A percentile compares a stretch with the other conserved stretches of the same genome.
These are phyloP conservation scores for Xylariaceae sp. DNA, from an alignment of 2,329 filamentous ascomycete species.

Conservation along the genomic window DNA sequence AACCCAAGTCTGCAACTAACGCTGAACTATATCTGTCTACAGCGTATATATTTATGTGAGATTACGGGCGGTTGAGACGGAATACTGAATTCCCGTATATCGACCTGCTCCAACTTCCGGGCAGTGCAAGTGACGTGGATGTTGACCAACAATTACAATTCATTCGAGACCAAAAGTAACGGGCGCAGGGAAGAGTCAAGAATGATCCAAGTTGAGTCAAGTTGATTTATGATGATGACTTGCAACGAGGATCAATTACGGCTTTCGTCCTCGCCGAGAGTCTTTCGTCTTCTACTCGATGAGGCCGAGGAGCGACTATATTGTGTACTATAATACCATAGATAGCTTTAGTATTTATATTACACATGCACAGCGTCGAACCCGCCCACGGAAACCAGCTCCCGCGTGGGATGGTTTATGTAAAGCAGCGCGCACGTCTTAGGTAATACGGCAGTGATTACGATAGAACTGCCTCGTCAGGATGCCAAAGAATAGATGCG, in stretches of 20 bases:
- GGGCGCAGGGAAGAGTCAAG: background rate
- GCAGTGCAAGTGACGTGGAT: slow-evolving; percentile 28
- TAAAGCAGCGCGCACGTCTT: slow-evolving; percentile 25
- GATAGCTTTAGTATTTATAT: background rate
- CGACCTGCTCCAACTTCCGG: slow-evolving; percentile 1
- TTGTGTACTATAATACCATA: slow-evolving; percentile 5
- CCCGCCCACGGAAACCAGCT: slow-evolving; percentile 20
- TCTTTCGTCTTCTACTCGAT: slow-evolving; percentile 26
- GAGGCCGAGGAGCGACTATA: too few species aligned
- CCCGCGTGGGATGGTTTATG: slow-evolving; percentile 18
- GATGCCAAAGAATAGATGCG: background rate
- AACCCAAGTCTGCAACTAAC: slow-evolving; percentile 7
- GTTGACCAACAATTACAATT: slow-evolving; percentile 20
- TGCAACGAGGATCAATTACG: slow-evolving; percentile 10
- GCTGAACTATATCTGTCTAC: slow-evolving; percentile 10
- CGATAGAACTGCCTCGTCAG: background rate
- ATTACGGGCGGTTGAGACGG: slow-evolving; percentile 15
- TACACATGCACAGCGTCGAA: slow-evolving; percentile 28
- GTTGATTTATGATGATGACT: slow-evolving; percentile 9
- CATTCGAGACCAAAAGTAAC: slow-evolving; percentile 18
- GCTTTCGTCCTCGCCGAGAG: slow-evolving; percentile 25
- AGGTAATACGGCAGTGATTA: slow-evolving; percentile 28
- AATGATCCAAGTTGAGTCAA: slow-evolving; percentile 1
- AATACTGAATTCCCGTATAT: slow-evolving; percentile 14
- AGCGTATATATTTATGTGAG: slow-evolving; percentile 12